phyloP scores from a whole-genome alignment of 768 basidiomycete genomes.

The Dendrothele bispora region DNA sequence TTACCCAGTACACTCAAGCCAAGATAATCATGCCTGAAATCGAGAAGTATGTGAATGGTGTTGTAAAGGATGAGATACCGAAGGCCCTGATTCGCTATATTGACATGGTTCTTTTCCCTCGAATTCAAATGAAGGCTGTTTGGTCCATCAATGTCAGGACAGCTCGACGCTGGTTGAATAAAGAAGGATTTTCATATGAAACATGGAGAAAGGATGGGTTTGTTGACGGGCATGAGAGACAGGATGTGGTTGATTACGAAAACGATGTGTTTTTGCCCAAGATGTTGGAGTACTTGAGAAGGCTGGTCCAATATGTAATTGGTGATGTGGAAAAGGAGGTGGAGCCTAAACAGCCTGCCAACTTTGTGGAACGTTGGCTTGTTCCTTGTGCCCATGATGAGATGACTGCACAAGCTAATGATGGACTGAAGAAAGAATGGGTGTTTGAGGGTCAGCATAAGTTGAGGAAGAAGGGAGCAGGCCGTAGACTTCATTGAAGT shows the following conservation, averaged over 20 bases:
- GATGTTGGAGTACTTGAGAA: constrained; percentile 1
- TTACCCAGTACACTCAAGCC: constrained; percentile 6
- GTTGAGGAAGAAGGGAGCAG: constrained; percentile 31
- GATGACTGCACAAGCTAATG: constrained; percentile 41
- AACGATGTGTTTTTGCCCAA: constrained; percentile 8
- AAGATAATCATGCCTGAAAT: constrained; percentile 13
- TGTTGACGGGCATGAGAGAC: constrained; percentile 17
- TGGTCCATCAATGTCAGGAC: constrained; percentile 17
- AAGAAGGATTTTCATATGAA: constrained; percentile 9
- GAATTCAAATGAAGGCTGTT: background rate
- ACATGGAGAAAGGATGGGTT: constrained; percentile 9
- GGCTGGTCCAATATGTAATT: constrained; percentile 7
- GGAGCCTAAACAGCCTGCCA: background rate
- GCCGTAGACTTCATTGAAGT: constrained; percentile 30
- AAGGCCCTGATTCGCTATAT: constrained; percentile 13
- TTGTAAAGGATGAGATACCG: constrained; percentile 15
- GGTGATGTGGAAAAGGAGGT: constrained; percentile 7
- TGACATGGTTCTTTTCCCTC: constrained; percentile 2
- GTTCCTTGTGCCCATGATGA: constrained; percentile 31
- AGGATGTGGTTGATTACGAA: constrained; percentile 14
- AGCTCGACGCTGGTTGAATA: constrained; percentile 13
- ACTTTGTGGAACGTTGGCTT: background rate
- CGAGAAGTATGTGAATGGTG: constrained; percentile 1
- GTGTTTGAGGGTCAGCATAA: constrained; percentile 16
- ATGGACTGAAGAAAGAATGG: constrained; percentile 22